These are phyloP conservation scores for Phellopilus nigrolimitatus DNA, from an alignment of 1,284 basidiomycete species.

Conservation along the genomic window DNA sequence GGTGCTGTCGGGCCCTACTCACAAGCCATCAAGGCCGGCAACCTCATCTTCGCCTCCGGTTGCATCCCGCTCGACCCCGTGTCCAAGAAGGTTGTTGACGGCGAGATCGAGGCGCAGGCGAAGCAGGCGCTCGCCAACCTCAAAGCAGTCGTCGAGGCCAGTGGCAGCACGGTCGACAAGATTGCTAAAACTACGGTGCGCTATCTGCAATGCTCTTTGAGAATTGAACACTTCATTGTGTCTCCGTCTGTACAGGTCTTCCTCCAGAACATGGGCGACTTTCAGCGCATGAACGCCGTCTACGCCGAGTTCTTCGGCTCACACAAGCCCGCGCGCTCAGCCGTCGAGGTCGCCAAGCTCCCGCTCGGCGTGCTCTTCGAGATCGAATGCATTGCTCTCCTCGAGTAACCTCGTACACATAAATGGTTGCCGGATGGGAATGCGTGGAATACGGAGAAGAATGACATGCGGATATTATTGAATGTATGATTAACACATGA, in stretches of 20 bases:
- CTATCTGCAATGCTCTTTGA: conserved; percentile 8
- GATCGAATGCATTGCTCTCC: conserved; percentile 78
- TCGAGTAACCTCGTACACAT: not conserved
- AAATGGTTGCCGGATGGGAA: not conserved
- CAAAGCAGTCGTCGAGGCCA: conserved; percentile 77
- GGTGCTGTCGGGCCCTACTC: conserved; percentile 89
- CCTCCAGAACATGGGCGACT: conserved; percentile 90
- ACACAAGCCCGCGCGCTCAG: conserved; percentile 90
- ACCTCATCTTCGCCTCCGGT: conserved; percentile 87
- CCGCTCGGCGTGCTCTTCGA: conserved; percentile 85
- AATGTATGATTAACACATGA: too few relatives aligned
- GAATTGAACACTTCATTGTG: not conserved
- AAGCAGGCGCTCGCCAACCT: conserved; percentile 86
- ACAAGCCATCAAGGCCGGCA: conserved; percentile 83
- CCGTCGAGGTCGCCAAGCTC: conserved; percentile 78
- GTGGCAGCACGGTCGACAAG: conserved; percentile 70
- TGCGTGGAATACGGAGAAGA: too few relatives aligned
- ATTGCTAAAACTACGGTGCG: conserved; percentile 84
- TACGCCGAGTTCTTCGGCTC: conserved; percentile 82
- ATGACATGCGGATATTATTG: too few relatives aligned
- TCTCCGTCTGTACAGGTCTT: conserved; percentile 58
- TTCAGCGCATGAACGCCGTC: conserved; percentile 75
- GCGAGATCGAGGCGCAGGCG: conserved; percentile 83
- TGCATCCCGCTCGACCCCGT: conserved; percentile 83
- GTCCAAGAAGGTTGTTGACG: conserved; percentile 69